These are phyloP conservation scores for Melampsora occidentalis DNA, from an alignment of 1,284 basidiomycete genomes.

Conservation along the genomic window DNA sequence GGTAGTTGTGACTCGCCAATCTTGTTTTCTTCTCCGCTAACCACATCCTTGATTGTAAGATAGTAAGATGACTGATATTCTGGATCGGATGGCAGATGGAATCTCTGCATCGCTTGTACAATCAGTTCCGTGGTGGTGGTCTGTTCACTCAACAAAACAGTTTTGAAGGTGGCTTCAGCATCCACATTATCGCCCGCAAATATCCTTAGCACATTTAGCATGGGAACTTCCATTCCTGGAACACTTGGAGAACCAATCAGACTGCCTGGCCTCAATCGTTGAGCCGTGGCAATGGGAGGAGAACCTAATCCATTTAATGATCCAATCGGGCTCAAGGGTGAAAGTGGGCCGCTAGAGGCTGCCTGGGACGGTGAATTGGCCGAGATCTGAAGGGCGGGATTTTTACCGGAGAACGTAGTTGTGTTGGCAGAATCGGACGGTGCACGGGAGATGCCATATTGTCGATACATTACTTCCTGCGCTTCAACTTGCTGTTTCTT, in stretches of 20 bases:
- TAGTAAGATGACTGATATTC: slow-evolving; percentile 64
- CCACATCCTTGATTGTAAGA: slow-evolving; percentile 86
- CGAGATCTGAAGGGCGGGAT: slow-evolving; percentile 29
- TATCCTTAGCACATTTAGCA: slow-evolving; percentile 87
- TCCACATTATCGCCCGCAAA: slow-evolving; percentile 84
- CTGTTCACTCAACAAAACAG: slow-evolving; percentile 81
- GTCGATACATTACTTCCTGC: slow-evolving; percentile 80
- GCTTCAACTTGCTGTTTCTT: slow-evolving; percentile 79
- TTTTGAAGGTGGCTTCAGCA: slow-evolving; percentile 95
- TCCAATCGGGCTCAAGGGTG: slow-evolving; percentile 38
- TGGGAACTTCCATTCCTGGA: slow-evolving; percentile 61
- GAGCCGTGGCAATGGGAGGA: slow-evolving; percentile 61
- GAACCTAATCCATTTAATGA: slow-evolving; percentile 14
- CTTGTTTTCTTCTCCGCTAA: slow-evolving; percentile 71
- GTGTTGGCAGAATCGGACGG: slow-evolving; percentile 49
- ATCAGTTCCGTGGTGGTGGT: slow-evolving; percentile 81
- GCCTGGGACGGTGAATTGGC: slow-evolving; percentile 29
- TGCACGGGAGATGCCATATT: slow-evolving; percentile 60
- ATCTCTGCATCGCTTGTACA: slow-evolving; percentile 86
- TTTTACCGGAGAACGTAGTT: background rate
- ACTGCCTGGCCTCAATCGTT: slow-evolving; percentile 56
- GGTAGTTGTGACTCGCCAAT: slow-evolving; percentile 72
- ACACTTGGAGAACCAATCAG: slow-evolving; percentile 56
- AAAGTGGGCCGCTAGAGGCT: slow-evolving; percentile 18
- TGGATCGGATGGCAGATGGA: slow-evolving; percentile 63